These are phyloP conservation scores for Gossypium mustelinum DNA, from an alignment of 345 rosid species.

Conservation along the genomic window DNA sequence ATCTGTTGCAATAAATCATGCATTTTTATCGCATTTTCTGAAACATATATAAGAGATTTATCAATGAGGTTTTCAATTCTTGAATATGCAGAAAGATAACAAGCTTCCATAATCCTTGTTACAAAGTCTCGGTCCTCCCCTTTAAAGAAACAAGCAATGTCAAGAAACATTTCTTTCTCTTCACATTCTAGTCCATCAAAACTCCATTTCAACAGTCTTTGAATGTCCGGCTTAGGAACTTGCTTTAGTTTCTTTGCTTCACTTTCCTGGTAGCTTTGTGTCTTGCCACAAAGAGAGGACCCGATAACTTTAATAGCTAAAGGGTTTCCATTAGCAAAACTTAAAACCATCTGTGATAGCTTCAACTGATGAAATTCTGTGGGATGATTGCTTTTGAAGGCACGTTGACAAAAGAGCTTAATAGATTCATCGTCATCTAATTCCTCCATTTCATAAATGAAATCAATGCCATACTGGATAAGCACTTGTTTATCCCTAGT, in stretches of 20 bases:
- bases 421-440: slow-evolving; percentile 27
- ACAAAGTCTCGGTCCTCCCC: slow-evolving; percentile 18
- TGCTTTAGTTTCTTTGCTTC: slow-evolving; percentile 21
- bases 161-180: too few relatives aligned
- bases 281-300: slow-evolving; percentile 21
- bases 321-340: slow-evolving; percentile 38
- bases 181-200: neutral
- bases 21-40: slow-evolving; percentile 16
- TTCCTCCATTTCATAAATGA: neutral
- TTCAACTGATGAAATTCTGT: neutral
- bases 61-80: slow-evolving; percentile 9
- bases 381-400: slow-evolving; percentile 21
- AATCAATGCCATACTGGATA: neutral
- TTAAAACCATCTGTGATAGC: slow-evolving; percentile 22
- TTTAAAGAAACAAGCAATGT: too few relatives aligned
- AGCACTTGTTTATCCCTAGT: neutral
- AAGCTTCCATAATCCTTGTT: slow-evolving; percentile 20
- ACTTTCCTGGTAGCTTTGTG: slow-evolving; percentile 23
- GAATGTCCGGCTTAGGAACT: slow-evolving; percentile 27
- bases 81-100: slow-evolving; percentile 21
- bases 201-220: slow-evolving; percentile 26
- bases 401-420: slow-evolving; percentile 26
- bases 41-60: slow-evolving; percentile 24
- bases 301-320: slow-evolving; percentile 42
- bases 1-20: slow-evolving; percentile 16